These are phyloP conservation scores for Gigaspora rosea DNA, from an alignment of 192 early-diverging fungal genomes.

Conservation along the genomic window DNA sequence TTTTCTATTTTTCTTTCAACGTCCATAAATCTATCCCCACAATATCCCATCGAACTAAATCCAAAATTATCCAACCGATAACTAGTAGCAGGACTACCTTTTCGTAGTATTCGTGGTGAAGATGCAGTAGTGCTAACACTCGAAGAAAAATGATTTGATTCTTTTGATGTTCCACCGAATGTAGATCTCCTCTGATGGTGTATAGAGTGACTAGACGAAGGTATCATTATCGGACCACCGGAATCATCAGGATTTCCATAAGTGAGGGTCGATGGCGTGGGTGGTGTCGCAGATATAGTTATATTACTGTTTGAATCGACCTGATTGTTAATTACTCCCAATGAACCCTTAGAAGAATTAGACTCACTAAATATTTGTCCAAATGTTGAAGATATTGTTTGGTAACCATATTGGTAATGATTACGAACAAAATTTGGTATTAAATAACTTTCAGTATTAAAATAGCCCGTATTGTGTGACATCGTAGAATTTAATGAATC, in stretches of 20 bases:
- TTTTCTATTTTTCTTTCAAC: neutral
- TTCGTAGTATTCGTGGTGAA: conserved; percentile 6
- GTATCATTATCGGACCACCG: conserved; percentile 2
- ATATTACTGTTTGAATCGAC: neutral
- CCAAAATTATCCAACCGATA: neutral
- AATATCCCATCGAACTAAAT: neutral
- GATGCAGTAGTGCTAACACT: conserved; percentile 20
- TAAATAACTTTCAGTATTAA: conserved; percentile 15
- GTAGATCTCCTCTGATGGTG: conserved; percentile 29
- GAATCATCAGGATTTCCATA: neutral
- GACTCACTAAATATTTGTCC: neutral
- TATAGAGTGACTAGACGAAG: neutral
- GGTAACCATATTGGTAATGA: neutral
- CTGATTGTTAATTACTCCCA: neutral
- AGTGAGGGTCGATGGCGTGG: neutral
- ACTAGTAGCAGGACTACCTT: conserved; percentile 19
- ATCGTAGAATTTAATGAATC: neutral
- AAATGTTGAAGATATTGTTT: neutral
- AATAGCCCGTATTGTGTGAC: conserved; percentile 2
- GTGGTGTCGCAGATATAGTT: neutral
- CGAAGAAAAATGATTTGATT: neutral
- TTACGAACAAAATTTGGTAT: neutral
- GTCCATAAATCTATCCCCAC: neutral
- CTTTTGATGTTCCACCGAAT: neutral
- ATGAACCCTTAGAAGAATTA: conserved; percentile 19